Evolutionary conservation across 2,329 filamentous ascomycete species (phyloP), one percentile per base, ranked within the genome.

Genomic region (Neobulgaria alba): DNA sequence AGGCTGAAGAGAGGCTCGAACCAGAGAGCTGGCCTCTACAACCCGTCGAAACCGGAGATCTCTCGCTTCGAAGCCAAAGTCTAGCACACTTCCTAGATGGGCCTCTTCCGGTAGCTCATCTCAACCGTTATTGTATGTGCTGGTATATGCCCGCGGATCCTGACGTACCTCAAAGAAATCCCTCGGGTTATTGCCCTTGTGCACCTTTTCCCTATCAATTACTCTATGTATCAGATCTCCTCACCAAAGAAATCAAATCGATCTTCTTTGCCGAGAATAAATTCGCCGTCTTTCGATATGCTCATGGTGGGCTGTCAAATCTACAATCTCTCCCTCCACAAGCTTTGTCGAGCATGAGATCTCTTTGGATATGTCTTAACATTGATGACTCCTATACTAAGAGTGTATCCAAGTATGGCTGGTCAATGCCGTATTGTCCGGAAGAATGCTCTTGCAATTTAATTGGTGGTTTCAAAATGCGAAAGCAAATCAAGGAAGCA

Each of bases 191-290:
- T 26, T 33, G 31, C 31, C 10, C 14, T 16, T 33, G 31, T 10
- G 14, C 14, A 10, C n/a, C 31, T 17, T 33, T 33, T 14, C 31
- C 31, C 31, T 33, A 17, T 10, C 31, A 33, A 10, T 16, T 33
- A 4, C 31, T 33, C n/a, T 33, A 33, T 17, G 16, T 17, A 14
- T 33, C 31, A 16, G 10, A 33, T 15, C 10, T 16, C 31, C 14
- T 33, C 17, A 10, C 14, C 16, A 17, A 33, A 15, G 31, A 33
- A 17, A 16, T 33, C 4, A 15, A 4, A 14, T 14, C 31, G n/a
- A 33, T 33, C 14, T 33, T 33, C 31, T 33, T 15, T 33, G 14
- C 31, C 14, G 31, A 33, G 16, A 33, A 33, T 33, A 12, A 33
- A 15, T 33, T 33, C 14, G 14, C 14, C n/a, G 31, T 33, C 14